Evolutionary conservation across 441 rosid species (phyloP).

Genomic region (Kokia cookei): DNA sequence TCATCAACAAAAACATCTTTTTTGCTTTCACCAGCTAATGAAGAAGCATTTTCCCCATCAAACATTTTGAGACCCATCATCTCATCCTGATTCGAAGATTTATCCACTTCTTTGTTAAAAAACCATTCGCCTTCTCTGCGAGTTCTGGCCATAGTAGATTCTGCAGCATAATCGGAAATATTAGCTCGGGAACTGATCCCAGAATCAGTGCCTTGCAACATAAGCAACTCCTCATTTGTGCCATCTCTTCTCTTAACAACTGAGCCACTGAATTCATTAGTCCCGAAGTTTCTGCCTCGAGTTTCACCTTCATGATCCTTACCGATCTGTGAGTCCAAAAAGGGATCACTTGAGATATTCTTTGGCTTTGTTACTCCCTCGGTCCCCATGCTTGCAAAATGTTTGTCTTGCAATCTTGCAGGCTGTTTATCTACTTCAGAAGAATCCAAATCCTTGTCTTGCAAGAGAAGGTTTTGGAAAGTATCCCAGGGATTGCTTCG

Average conservation of each 20-base stretch:
- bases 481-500: slow-evolving; percentile 70
- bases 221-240: slow-evolving; percentile 45
- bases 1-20: slow-evolving; percentile 61
- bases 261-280: slow-evolving; percentile 30
- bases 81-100: slow-evolving; percentile 26
- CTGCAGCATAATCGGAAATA: slow-evolving; percentile 33
- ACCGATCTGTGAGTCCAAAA: slow-evolving; percentile 37
- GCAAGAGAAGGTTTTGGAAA: slow-evolving; percentile 76
- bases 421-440: slow-evolving; percentile 22
- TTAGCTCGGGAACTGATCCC: slow-evolving; percentile 23
- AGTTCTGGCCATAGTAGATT: slow-evolving; percentile 39
- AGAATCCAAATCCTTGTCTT: slow-evolving; percentile 45
- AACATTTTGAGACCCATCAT: slow-evolving; percentile 39
- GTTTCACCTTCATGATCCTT: slow-evolving; percentile 29
- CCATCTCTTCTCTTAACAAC: slow-evolving; percentile 32
- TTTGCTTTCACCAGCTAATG: slow-evolving; percentile 31
- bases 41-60: slow-evolving; percentile 36
- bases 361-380: slow-evolving; percentile 38
- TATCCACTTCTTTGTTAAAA: slow-evolving; percentile 31
- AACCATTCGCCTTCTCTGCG: slow-evolving; percentile 73
- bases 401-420: slow-evolving; percentile 27
- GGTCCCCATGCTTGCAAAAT: slow-evolving; percentile 20
- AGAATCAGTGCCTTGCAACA: slow-evolving; percentile 33
- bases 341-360: slow-evolving; percentile 48
- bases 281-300: slow-evolving; percentile 34